A percentile compares a stretch with the other conserved stretches of the same genome.
These are phyloP conservation scores for Trichophyton equinum DNA, from an alignment of 2,329 filamentous ascomycete genomes.

Conservation along the genomic window DNA sequence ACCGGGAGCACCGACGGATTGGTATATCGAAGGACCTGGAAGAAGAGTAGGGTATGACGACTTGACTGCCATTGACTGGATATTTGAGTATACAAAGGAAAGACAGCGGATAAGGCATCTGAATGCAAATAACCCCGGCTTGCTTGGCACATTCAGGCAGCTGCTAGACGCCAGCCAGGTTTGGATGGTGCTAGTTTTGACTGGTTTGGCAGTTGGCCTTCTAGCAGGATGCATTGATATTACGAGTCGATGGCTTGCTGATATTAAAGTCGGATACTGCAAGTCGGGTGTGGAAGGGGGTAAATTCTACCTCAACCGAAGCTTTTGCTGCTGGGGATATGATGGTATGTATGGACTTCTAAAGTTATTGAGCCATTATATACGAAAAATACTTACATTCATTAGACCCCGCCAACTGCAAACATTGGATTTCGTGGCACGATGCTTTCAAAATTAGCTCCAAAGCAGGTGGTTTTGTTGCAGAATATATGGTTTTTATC, in stretches of 20 bases:
- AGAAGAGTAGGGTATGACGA: conserved; percentile 90
- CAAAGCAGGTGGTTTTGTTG: conserved; percentile 58
- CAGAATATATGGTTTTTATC: conserved; percentile 80
- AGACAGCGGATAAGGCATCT: conserved; percentile 73
- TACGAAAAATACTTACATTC: conserved; percentile 7
- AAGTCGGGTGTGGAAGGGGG: conserved; percentile 63
- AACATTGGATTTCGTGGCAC: conserved; percentile 80
- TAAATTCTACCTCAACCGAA: conserved; percentile 78
- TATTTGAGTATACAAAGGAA: conserved; percentile 96
- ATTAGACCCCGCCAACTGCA: conserved; percentile 59
- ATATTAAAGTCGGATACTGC: conserved; percentile 84
- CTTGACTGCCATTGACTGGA: conserved; percentile 97
- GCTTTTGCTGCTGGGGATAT: conserved; percentile 88
- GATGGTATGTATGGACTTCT: conserved; percentile 41
- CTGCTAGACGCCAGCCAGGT: conserved; percentile 77
- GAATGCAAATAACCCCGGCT: conserved; percentile 52
- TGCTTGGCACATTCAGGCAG: conserved; percentile 60
- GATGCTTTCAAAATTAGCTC: conserved; percentile 56
- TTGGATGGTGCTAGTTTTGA: conserved; percentile 78
- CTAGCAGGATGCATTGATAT: conserved; percentile 85
- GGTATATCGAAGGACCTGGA: conserved; percentile 81
- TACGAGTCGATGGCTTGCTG: conserved; percentile 81
- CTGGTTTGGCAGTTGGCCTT: conserved; percentile 69
- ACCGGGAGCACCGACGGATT: conserved; percentile 47
- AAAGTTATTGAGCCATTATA: neutral